Evolutionary conservation across 2,329 filamentous ascomycete genomes (phyloP), one percentile per base, ranked within the genome.

Genomic region (Exophiala sideris): DNA sequence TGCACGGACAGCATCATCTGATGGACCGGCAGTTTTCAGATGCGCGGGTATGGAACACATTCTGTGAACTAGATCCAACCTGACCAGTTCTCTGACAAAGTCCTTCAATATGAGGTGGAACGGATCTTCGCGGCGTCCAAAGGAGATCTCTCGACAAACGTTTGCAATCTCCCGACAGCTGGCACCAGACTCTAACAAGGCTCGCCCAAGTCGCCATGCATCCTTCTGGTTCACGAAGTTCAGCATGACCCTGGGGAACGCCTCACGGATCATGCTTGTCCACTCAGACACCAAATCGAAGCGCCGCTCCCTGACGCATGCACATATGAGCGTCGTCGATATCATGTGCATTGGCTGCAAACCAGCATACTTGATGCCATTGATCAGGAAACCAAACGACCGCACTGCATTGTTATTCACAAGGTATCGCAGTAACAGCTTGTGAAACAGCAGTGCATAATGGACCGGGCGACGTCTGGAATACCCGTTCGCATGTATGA

Each of bases 401-500:
- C 35, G 50, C 6, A 39, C 12, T 4, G 58, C 44, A 7, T 40
- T 16, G 29, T 60, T 52, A 18, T 48, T 48, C 11, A 34, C 42
- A 1, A 44, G 10, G 38, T 55, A 52, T 24, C 48, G 45, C 29
- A 42, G n/a, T n/a, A 62, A 36, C 8, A 62, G 41, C 29, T 41
- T 45, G 12, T 54, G 45, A 38, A 59, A 60, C n/a, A 59, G 32
- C n/a, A 38, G 12, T 2, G 40, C 51, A 40, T 47, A 60, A 10
- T 53, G 20, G 9, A 36, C 21, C 10, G 52, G 56, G 10, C 64
- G 60, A 12, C 62, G 60, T 5, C 55, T 58, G 10, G 70, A 68
- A 32, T 70, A 53, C 4, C 66, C 65, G 6, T 67, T 64, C 7
- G 65, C 58, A 42, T 72, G 68, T 64, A 75, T 70, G 41, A 69